Evolutionary conservation across 768 basidiomycete genomes (phyloP).

Genomic region (Exidia glandulosa): DNA sequence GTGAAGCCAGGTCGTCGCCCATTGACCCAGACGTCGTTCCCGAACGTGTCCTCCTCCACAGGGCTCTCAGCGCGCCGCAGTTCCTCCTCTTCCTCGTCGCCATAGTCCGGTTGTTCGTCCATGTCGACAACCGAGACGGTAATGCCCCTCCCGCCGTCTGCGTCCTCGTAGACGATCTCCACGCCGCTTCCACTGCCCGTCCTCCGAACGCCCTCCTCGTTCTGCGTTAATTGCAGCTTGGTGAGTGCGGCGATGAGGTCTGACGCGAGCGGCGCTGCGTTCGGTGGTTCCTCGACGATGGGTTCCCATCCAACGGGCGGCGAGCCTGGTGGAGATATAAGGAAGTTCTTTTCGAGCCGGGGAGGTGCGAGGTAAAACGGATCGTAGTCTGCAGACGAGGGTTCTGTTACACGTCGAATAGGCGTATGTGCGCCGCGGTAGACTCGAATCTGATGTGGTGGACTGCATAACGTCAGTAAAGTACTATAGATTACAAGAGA

Average conservation of each 20-base stretch:
- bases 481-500: conserved; percentile 24
- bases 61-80: neutral
- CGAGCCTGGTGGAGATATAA: conserved; percentile 96
- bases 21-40: neutral
- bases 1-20: neutral
- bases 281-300: conserved; percentile 83
- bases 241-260: conserved; percentile 76
- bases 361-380: conserved; percentile 67
- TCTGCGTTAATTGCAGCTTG: conserved; percentile 42
- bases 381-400: conserved; percentile 10
- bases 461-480: conserved; percentile 28
- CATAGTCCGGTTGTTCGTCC: neutral
- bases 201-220: neutral
- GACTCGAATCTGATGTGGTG: conserved; percentile 29
- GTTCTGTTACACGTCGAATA: conserved; percentile 25
- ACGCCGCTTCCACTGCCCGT: neutral
- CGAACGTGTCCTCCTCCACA: neutral
- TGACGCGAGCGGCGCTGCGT: conserved; percentile 67
- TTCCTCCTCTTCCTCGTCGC: neutral
- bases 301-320: conserved; percentile 97
- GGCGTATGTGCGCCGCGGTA: conserved; percentile 68
- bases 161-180: neutral
- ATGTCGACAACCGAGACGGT: neutral
- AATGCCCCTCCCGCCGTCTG: neutral
- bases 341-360: conserved; percentile 78